Percentiles rank a stretch among this genome's conserved stretches.
Conservation (phyloP, 1,284 basidiomycete species). For the Boletus semigastroideus region DNA sequence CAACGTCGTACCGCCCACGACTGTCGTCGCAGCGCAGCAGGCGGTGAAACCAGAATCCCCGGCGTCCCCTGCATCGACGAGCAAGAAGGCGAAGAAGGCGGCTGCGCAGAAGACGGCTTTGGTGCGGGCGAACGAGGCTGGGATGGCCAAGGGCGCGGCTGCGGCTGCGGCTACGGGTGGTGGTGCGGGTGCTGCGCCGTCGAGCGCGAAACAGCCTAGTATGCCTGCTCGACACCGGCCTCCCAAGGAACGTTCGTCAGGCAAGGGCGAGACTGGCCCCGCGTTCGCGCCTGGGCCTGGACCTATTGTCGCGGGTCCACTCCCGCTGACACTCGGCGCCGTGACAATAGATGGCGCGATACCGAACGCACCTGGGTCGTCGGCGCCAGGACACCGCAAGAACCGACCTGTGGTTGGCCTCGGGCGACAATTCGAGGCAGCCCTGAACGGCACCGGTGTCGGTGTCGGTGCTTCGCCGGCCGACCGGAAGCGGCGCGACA, state of each 20-base stretch:
- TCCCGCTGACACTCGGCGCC: background rate
- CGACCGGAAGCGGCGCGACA: slow-evolving; percentile 38
- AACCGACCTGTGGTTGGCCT: slow-evolving; percentile 56
- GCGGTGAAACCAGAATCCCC: slow-evolving; percentile 15
- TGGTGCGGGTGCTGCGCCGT: background rate
- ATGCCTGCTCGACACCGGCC: slow-evolving; percentile 13
- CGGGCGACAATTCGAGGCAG: slow-evolving; percentile 64
- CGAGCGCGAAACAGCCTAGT: slow-evolving; percentile 14
- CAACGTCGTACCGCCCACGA: background rate
- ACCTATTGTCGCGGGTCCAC: background rate
- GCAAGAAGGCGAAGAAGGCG: slow-evolving; percentile 47
- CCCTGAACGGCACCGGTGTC: slow-evolving; percentile 47
- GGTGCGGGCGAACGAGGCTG: slow-evolving; percentile 2
- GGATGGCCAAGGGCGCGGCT: slow-evolving; percentile 14
- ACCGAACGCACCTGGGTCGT: slow-evolving; percentile 2
- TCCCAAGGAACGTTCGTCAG: slow-evolving; percentile 13
- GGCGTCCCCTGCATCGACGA: slow-evolving; percentile 1
- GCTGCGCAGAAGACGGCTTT: slow-evolving; percentile 21
- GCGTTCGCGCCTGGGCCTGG: background rate
- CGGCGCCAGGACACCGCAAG: slow-evolving; percentile 38
- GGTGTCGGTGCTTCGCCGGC: slow-evolving; percentile 37
- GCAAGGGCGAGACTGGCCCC: slow-evolving; percentile 8
- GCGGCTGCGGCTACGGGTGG: background rate
- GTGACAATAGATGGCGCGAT: slow-evolving; percentile 10
- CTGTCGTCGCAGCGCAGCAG: background rate